phyloP scores from a whole-genome alignment of 164 flowering plant genomes.

The Aristolochia fimbriata region DNA sequence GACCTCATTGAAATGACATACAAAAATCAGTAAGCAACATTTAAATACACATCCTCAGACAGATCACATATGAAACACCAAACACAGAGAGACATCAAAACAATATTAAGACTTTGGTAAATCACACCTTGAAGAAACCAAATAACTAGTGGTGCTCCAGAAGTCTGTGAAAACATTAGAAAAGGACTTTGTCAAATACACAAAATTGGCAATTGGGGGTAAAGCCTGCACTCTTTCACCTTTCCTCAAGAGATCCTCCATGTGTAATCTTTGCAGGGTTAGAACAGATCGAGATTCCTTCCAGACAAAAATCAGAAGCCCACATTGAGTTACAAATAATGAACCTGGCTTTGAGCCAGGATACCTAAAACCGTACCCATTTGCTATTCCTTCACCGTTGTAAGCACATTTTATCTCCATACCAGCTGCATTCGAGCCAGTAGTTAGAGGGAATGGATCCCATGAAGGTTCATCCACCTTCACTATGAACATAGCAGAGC shows the following conservation, averaged over 20 bases:
- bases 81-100: too few species aligned
- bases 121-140: slow-evolving; percentile 54
- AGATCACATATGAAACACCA: too few species aligned
- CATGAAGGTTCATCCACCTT: slow-evolving; percentile 54
- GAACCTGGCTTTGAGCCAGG: slow-evolving; percentile 97
- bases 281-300: slow-evolving; percentile 68
- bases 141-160: slow-evolving; percentile 29
- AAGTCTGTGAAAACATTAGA: slow-evolving; percentile 79
- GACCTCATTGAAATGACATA: too few species aligned
- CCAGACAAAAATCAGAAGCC: slow-evolving; percentile 79
- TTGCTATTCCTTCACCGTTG: slow-evolving; percentile 87
- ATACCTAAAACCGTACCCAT: slow-evolving; percentile 91
- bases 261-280: slow-evolving; percentile 70
- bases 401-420: slow-evolving; percentile 47
- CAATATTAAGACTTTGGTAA: not conserved
- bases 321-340: slow-evolving; percentile 58
- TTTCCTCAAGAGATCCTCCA: slow-evolving; percentile 66
- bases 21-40: too few species aligned
- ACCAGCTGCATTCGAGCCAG: slow-evolving; percentile 35
- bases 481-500: slow-evolving; percentile 89
- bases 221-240: slow-evolving; percentile 73
- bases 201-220: slow-evolving; percentile 74
- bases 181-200: slow-evolving; percentile 80
- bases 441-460: slow-evolving; percentile 68
- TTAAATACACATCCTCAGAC: too few species aligned